Evolutionary conservation across 1,284 basidiomycete genomes (phyloP), one percentile per base, ranked within the genome.

Genomic region (Cryptococcus neoformans): DNA sequence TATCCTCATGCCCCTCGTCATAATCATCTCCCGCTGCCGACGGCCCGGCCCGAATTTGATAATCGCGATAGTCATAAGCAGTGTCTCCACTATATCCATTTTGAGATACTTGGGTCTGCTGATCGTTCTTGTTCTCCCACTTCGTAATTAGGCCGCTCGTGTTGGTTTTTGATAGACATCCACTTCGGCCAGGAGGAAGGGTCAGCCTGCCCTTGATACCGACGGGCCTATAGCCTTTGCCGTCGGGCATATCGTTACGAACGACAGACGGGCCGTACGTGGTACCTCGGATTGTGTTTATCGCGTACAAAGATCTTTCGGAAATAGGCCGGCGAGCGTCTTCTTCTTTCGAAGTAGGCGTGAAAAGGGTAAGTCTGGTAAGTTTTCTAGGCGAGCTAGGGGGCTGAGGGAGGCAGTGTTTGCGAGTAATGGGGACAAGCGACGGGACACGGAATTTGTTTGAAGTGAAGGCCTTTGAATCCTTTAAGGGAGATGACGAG

Each of bases 341-440:
- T 8, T 51, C 39, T 14, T 39, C 49, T 9, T 40, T 39, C 16
- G 49, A 41, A 41, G 49, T 36, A 21, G 49, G 49, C 10, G 49
- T 51, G 39, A 51, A 51, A 9, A 51, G 14, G 37, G 36, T 51
- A n/a, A 51, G 36, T 28, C 41, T 51, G n/a, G 37, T n/a, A 36
- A 28, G 37, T 51, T 51, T 40, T 16, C 49, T 17, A 9, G 49
- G 49, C 6, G 49, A 38, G 37, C 49, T 51, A 9, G 36, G 9
- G 8, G 49, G 16, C 6, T 11, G 28, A 35, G 47, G 28, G 28
- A 34, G 8, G 47, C 34, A 8, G 16, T 5, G 47, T 36, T 36
- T 49, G 47, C 17, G 34, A n/a, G 28, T 49, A 14, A 34, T 28
- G 36, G 10, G 28, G 34, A 36, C n/a, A 14, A 36, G 37, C 34